A percentile compares a stretch with the other conserved stretches of the same genome.
Conservation (phyloP, 805 yeast species). For the Wickerhamiella azymoides region DNA sequence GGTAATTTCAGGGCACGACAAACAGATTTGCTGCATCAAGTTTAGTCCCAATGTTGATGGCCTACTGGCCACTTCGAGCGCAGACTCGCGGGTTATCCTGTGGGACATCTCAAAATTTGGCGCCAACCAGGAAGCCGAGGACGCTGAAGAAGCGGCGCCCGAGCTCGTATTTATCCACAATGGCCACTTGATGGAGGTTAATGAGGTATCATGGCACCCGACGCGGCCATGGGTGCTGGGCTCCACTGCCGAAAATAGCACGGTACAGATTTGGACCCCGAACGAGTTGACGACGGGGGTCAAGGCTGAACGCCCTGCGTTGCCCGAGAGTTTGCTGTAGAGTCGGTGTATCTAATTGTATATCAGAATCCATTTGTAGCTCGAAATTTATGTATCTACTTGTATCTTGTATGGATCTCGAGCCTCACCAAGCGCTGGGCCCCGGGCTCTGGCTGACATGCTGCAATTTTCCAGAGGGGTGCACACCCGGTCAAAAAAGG, state of each 20-base stretch:
- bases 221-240: conserved; percentile 39
- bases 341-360: too few relatives aligned
- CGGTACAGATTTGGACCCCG: conserved; percentile 63
- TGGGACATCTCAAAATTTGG: conserved; percentile 79
- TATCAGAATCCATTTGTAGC: neutral
- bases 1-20: conserved; percentile 59
- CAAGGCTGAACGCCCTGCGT: neutral
- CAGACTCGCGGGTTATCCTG: conserved; percentile 60
- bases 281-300: conserved; percentile 25
- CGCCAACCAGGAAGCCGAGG: conserved; percentile 73
- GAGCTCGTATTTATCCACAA: conserved; percentile 87
- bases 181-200: conserved; percentile 42
- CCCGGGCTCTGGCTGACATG: conserved; percentile 2
- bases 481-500: conserved; percentile 22
- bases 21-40: conserved; percentile 53
- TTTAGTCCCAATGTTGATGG: conserved; percentile 73
- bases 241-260: conserved; percentile 56
- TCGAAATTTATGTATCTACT: too few relatives aligned
- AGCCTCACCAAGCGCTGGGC: neutral
- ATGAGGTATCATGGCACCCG: conserved; percentile 56
- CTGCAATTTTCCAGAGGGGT: conserved; percentile 11
- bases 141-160: conserved; percentile 82
- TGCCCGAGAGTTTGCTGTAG: conserved; percentile 4
- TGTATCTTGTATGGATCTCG: too few relatives aligned
- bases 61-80: conserved; percentile 47